Evolutionary conservation across 2,329 filamentous ascomycete genomes (phyloP), one percentile per base, ranked within the genome.

Genomic region (Tolypocladium nubicola): DNA sequence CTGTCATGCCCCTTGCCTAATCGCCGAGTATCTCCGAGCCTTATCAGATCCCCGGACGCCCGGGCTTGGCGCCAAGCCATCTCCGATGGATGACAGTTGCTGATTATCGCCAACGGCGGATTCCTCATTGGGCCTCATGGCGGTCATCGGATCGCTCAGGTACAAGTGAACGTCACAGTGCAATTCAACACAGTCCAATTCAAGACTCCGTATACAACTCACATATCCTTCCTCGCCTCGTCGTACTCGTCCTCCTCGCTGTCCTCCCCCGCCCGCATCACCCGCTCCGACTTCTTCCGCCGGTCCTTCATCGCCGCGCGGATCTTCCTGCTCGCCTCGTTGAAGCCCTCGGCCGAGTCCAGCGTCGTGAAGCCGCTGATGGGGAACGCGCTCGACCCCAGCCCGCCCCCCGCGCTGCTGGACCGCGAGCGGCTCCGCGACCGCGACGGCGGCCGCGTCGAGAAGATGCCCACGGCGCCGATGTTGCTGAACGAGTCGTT

Each of bases 401-500:
- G 77, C 0, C 82, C 79, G 33, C 83, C 83, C 45, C 84, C 83
- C 60, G 80, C 82, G 60, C 85, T 89, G 70, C 87, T 84, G 65
- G 84, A 89, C 54, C 87, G 80, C 65, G 85, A 89, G 33, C 88
- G 80, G 62, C 82, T 86, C 57, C 85, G 81, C 55, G 82, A 86
- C n/a, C 90, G 85, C 55, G 89, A 95, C n/a, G 87, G 81, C 5
- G 92, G 91, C 37, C 89, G 81, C 19, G 90, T 94, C 3, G 92
- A 90, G 75, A 97, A 99, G 73, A 99, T 87, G 60, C 88, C 89
- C 63, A 96, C 87, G 53, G 83, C 85, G 14, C 89, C 88, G 61
- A 97, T 87, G 70, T 97, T 93, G 71, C 87, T 87, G 75, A 97
- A 97, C 0, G 89, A 94, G 73, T 97, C 94, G 75, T 96, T 97